Evolutionary conservation across 2,329 filamentous ascomycete species (phyloP), one percentile per base, ranked within the genome.

Genomic region (Parastagonospora nodorum): DNA sequence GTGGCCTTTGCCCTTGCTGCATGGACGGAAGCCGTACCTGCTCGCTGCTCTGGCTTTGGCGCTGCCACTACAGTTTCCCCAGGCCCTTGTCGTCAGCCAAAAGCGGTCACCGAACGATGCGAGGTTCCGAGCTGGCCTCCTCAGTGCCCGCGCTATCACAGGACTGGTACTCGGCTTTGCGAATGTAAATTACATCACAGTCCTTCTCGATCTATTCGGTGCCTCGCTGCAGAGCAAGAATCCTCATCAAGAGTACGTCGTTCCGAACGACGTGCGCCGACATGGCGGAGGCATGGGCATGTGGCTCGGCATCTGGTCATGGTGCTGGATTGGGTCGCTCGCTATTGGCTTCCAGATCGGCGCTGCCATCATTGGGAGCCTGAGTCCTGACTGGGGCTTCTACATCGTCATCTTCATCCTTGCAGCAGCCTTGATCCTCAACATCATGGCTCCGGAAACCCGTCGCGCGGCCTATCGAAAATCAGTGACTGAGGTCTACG

Each of bases 21-120:
- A 92, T 67, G 89, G 89, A 3, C 82, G 89, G 9, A 91, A 91
- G 65, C 87, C 88, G 1, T 92, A 92, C 64, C 85, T 88, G n/a
- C 76, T 92, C 32, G 79, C 83, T 28, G 82, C 88, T 15, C 79
- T 92, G 45, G 82, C 84, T 2, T 66, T 91, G 29, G 84, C 88
- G 5, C 82, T 92, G 75, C 88, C 88, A 3, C 77, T 92, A 0
- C 80, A 92, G 31, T 89, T 92, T 49, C 88, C 88, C 0, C 89
- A 93, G 68, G 89, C 88, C 1, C 75, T 92, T 33, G 80, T 85
- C 2, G 81, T 90, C 8, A 80, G 81, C 38, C 69, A 74, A 8
- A 80, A 77, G 49, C 78, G 86, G 53, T 81, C 83, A 8, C 84
- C 84, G 4, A 78, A 82, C 48, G 77, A 81, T 10, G 65, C 76